phyloP scores from a whole-genome alignment of 176 grass and related monocot species.

The Otatea glauca region DNA sequence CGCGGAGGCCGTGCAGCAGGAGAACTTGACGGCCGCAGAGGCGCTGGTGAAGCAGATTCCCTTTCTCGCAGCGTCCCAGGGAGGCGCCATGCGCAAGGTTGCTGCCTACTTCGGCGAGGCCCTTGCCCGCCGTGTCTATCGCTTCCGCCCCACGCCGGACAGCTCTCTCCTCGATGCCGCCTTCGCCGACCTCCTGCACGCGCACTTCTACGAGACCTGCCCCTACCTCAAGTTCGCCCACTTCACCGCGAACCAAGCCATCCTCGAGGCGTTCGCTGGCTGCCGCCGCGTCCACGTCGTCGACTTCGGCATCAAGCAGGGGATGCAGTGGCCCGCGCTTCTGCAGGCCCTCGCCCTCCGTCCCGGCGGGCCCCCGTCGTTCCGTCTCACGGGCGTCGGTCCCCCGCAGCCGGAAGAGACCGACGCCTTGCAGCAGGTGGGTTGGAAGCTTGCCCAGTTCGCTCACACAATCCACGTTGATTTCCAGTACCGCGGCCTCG shows the following conservation, averaged over 20 bases:
- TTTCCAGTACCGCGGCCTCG: slow-evolving; percentile 85
- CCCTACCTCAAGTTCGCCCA: slow-evolving; percentile 99
- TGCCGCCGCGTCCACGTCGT: slow-evolving; percentile 90
- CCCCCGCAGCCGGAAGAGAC: slow-evolving; percentile 81
- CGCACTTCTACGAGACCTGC: slow-evolving; percentile 95
- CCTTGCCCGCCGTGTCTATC: slow-evolving; percentile 77
- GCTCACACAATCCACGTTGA: slow-evolving; percentile 82
- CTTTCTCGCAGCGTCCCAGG: slow-evolving; percentile 73
- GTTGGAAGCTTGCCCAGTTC: slow-evolving; percentile 83
- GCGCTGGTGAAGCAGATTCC: slow-evolving; percentile 87
- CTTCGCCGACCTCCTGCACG: slow-evolving; percentile 80
- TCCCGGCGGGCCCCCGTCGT: slow-evolving; percentile 71
- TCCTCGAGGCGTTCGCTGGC: slow-evolving; percentile 87
- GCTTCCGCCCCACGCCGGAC: slow-evolving; percentile 53
- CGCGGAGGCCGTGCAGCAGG: slow-evolving; percentile 89
- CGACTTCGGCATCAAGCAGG: slow-evolving; percentile 94
- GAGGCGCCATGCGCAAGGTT: slow-evolving; percentile 92
- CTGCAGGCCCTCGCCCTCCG: slow-evolving; percentile 94
- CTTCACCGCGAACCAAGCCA: slow-evolving; percentile 97
- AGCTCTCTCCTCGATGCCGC: slow-evolving; percentile 70
- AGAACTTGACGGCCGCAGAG: slow-evolving; percentile 77
- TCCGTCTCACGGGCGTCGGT: slow-evolving; percentile 85
- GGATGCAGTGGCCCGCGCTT: slow-evolving; percentile 96
- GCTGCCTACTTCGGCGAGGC: slow-evolving; percentile 93
- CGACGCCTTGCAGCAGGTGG: slow-evolving; percentile 84